Evolutionary conservation across 306 rosid species (phyloP).

Genomic region (Begonia peltatifolia): DNA sequence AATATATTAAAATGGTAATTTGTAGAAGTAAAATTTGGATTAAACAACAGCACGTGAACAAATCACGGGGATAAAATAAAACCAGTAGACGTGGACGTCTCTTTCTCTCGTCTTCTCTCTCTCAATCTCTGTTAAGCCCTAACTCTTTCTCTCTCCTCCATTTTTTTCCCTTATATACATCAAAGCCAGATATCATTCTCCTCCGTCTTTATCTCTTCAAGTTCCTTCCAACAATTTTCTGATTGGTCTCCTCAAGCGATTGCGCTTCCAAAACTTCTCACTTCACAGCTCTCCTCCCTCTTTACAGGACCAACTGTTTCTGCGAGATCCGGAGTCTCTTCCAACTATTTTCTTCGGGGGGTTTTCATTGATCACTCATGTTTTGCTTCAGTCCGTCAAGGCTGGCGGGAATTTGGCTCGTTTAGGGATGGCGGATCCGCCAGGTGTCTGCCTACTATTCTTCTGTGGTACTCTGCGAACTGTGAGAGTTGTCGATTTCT

Average conservation of each 20-base stretch:
- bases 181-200: no score
- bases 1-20: no score
- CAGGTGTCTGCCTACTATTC: constrained; percentile 39
- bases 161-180: background rate
- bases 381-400: constrained; percentile 8
- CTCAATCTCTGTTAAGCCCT: background rate
- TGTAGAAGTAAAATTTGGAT: no score
- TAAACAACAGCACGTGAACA: no score
- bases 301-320: no score
- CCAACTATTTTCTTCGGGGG: constrained; percentile 1
- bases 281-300: no score
- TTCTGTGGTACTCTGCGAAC: constrained; percentile 11
- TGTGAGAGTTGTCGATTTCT: constrained; percentile 12
- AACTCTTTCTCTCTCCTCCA: background rate
- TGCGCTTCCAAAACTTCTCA: no score
- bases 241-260: no score
- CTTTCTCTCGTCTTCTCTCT: background rate
- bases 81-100: background rate
- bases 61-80: no score
- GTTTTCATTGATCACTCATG: constrained; percentile 13
- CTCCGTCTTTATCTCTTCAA: no score
- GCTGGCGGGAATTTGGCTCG: constrained; percentile 61
- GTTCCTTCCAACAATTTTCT: no score
- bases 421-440: constrained; percentile 84
- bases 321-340: no score